Conservation (phyloP, 2,329 filamentous ascomycete species). For the Fusarium equiseti region DNA sequence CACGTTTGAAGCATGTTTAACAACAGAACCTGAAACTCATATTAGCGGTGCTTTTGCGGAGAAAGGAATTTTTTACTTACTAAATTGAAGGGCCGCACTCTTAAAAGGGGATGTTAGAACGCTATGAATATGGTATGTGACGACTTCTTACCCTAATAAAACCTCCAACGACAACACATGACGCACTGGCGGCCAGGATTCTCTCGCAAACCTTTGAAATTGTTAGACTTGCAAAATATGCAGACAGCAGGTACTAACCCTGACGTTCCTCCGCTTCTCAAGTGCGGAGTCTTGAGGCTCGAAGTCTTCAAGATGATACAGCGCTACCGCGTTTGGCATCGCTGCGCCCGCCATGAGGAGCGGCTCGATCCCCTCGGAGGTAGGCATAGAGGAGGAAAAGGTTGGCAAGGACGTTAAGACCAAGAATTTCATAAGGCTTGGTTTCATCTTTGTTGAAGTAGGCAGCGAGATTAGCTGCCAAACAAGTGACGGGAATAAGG, state of each 20-base stretch:
- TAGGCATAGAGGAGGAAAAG: background rate
- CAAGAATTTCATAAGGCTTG: background rate
- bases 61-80: too few relatives aligned
- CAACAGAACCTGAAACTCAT: fast-evolving
- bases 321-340: fast-evolving
- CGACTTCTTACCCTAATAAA: background rate
- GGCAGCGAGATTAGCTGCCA: background rate
- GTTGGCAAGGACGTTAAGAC: background rate
- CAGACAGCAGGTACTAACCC: fast-evolving
- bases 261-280: background rate
- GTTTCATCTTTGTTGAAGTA: background rate
- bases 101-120: fast-evolving
- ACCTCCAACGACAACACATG: fast-evolving
- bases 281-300: background rate
- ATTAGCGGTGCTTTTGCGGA: fast-evolving
- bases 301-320: background rate
- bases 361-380: background rate
- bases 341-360: fast-evolving
- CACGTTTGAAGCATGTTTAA: background rate
- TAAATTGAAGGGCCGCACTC: background rate
- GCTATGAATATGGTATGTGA: too few relatives aligned
- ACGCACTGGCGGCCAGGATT: fast-evolving
- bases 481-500: fast-evolving
- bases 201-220: background rate
- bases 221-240: background rate